These are phyloP conservation scores for Alternaria infectoria DNA, from an alignment of 2,329 filamentous ascomycete species.

Conservation along the genomic window DNA sequence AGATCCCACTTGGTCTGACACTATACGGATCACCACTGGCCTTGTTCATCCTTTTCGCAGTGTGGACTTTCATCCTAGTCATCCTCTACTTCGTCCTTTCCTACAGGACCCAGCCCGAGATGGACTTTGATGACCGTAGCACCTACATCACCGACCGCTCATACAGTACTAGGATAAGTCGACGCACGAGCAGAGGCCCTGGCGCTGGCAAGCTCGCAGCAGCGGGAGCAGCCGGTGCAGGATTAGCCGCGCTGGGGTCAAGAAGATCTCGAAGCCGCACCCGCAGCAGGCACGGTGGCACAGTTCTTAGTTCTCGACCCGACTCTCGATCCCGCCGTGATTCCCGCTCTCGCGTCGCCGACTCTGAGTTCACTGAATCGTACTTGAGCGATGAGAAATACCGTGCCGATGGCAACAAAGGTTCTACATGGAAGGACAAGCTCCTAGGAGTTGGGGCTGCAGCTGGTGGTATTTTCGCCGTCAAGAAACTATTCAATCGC, in stretches of 20 bases:
- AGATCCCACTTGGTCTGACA: conserved; percentile 87
- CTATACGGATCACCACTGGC: conserved; percentile 88
- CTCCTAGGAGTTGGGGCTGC: conserved; percentile 54
- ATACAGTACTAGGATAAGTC: conserved; percentile 45
- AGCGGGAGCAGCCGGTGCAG: conserved; percentile 64
- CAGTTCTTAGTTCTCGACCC: conserved; percentile 44
- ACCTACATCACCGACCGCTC: conserved; percentile 65
- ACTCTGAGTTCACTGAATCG: conserved; percentile 40
- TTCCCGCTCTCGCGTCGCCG: conserved; percentile 37
- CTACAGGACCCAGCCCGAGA: conserved; percentile 67
- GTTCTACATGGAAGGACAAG: conserved; percentile 53
- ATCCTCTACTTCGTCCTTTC: conserved; percentile 80
- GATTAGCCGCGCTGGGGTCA: conserved; percentile 59
- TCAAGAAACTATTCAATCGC: conserved; percentile 64
- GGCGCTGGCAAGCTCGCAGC: conserved; percentile 57
- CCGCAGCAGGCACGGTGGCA: conserved; percentile 34
- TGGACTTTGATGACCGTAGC: conserved; percentile 62
- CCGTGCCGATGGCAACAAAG: conserved; percentile 34
- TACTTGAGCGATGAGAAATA: conserved; percentile 54
- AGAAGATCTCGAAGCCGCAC: conserved; percentile 51
- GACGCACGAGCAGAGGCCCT: conserved; percentile 37
- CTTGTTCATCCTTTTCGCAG: conserved; percentile 82
- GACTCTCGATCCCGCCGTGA: conserved; percentile 38
- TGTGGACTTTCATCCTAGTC: conserved; percentile 77
- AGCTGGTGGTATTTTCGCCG: conserved; percentile 49